Evolutionary conservation across 129 eudicot genomes (phyloP), one percentile per base, ranked within the genome.

Genomic region (Artemisia argyi): DNA sequence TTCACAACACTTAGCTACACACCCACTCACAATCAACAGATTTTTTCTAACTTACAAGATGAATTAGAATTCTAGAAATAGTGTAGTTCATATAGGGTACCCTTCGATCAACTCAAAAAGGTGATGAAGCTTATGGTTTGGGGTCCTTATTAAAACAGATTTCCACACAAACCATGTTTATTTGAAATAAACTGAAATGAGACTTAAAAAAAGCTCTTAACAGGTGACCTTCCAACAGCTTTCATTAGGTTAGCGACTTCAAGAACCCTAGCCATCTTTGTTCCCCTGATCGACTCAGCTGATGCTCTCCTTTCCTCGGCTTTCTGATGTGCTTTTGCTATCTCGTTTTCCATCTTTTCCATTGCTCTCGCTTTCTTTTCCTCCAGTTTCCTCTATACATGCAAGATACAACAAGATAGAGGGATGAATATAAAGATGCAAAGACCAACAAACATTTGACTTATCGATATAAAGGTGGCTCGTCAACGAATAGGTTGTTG

Each of bases 321-420:
- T 81, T 91, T 91, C 28, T 85, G 86, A n/a, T 72, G 96, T 1
- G 97, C 96, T 85, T 82, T 91, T 16, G 93, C 97, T 48, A 86
- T 82, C 49, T 91, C 97, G 63, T 91, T 91, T 68, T 86, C 85
- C 96, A 91, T 91, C 82, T 88, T 88, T 16, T 91, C 93, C 65
- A 76, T 55, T 62, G 96, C 97, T 79, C 79, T 86, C 64, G 91
- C 97, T 69, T 91, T 91, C 58, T 88, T 88, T 77, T 91, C 97
- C 82, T 88, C 97, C 32, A 91, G 73, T 63, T 88, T 91, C 74
- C 97, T 88, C 97, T 91, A 46, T 75, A 68, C 30, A n/a, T n/a
- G n/a, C n/a, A 74, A 20, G 73, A n/a, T n/a, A n/a, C n/a, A n/a
- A n/a, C 24, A 18, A 20, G 46, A 5, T 1, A 17, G 3, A 46